Evolutionary conservation across 2,329 filamentous ascomycete species (phyloP).

Genomic region (Beauveria brongniartii): DNA sequence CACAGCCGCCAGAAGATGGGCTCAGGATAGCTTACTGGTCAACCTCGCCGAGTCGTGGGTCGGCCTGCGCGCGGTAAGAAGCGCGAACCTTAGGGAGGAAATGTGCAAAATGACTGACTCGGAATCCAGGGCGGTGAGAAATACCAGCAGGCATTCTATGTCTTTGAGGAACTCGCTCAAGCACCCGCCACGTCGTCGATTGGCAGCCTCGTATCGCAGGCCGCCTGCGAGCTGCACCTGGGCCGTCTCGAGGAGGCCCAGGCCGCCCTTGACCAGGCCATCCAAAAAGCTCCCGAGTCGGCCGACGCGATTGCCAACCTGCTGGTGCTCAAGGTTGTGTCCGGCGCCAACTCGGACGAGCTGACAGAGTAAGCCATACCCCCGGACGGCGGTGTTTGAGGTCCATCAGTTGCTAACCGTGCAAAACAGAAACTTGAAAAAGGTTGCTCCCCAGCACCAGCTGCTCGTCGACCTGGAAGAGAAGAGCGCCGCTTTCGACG

Average conservation of each 20-base stretch:
- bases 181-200: constrained; percentile 72
- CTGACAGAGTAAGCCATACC: constrained; percentile 46
- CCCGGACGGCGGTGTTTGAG: neutral
- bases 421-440: constrained; percentile 43
- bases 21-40: constrained; percentile 86
- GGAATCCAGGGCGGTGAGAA: constrained; percentile 71
- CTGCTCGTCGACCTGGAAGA: constrained; percentile 64
- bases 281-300: constrained; percentile 64
- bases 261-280: constrained; percentile 71
- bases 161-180: constrained; percentile 92
- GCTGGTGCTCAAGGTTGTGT: constrained; percentile 69
- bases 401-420: constrained; percentile 17
- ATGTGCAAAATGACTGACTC: constrained; percentile 18
- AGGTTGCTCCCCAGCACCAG: constrained; percentile 57
- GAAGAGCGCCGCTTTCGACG: constrained; percentile 83
- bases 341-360: constrained; percentile 62
- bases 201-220: constrained; percentile 74
- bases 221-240: constrained; percentile 84
- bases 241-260: constrained; percentile 85
- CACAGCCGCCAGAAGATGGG: constrained; percentile 78
- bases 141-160: constrained; percentile 95
- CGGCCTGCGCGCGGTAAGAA: constrained; percentile 67
- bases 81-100: neutral
- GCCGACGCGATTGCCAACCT: constrained; percentile 74
- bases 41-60: constrained; percentile 97